A percentile compares a stretch with the other conserved stretches of the same genome.
Evolutionary conservation across 108 stramenopile species (phyloP).

Genomic region (Schizochytrium sp.): DNA sequence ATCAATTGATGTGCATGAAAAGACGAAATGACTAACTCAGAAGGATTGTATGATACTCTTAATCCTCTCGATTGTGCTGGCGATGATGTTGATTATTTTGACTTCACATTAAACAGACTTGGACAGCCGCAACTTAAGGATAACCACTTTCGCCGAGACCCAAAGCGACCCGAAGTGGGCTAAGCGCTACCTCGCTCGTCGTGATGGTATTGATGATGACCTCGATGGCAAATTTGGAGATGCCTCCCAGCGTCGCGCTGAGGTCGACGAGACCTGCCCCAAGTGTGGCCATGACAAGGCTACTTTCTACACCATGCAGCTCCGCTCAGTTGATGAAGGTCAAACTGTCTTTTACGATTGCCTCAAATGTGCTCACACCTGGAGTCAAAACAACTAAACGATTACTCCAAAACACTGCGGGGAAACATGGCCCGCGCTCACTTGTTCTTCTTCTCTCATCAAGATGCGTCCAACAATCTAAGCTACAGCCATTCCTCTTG

Average conservation of each 20-base stretch:
- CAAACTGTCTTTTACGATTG: constrained; percentile 99
- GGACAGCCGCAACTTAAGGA: constrained; percentile 18
- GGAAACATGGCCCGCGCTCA: too few relatives aligned
- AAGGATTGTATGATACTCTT: too few relatives aligned
- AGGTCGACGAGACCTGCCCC: constrained; percentile 95
- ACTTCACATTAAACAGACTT: neutral
- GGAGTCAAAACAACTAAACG: constrained; percentile 59
- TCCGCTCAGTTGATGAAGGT: constrained; percentile 97
- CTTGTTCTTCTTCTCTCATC: too few relatives aligned
- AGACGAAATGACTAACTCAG: too few relatives aligned
- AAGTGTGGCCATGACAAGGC: constrained; percentile 91
- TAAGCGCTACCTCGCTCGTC: constrained; percentile 14
- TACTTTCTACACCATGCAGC: constrained; percentile 96
- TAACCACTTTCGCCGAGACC: constrained; percentile 15
- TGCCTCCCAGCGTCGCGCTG: constrained; percentile 74
- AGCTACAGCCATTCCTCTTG: too few relatives aligned
- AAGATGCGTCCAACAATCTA: too few relatives aligned
- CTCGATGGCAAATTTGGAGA: neutral
- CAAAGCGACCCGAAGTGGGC: constrained; percentile 50
- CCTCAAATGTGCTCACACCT: constrained; percentile 87
- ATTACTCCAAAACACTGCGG: neutral
- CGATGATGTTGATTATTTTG: too few relatives aligned
- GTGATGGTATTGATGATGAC: neutral
- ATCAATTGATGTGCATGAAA: too few relatives aligned
- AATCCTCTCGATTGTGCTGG: too few relatives aligned